These are phyloP conservation scores for Logfia minima DNA, from an alignment of 129 eudicot species.

Conservation along the genomic window DNA sequence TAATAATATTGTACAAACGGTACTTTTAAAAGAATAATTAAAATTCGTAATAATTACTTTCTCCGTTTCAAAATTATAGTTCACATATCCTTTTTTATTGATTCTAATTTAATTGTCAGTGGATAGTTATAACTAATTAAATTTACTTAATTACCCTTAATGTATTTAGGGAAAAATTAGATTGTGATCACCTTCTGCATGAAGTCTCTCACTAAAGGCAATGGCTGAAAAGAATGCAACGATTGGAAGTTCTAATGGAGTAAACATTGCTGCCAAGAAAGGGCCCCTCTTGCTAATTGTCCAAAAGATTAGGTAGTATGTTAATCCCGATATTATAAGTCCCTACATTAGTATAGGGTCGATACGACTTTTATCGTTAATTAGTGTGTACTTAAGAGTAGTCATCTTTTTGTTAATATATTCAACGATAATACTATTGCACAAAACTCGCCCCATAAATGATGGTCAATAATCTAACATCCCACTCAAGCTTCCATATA, in stretches of 20 bases:
- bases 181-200: constrained; percentile 24
- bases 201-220: constrained; percentile 29
- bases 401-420: too few species aligned
- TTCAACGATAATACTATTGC: too few species aligned
- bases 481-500: constrained; percentile 37
- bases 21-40: too few species aligned
- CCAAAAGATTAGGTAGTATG: constrained; percentile 27
- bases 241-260: constrained; percentile 28
- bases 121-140: too few species aligned
- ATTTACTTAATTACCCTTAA: too few species aligned
- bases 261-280: constrained; percentile 32
- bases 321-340: constrained; percentile 25
- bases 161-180: neutral
- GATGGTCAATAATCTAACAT: constrained; percentile 30
- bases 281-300: constrained; percentile 33
- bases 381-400: too few species aligned
- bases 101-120: too few species aligned
- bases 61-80: too few species aligned
- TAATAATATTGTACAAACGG: too few species aligned
- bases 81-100: too few species aligned
- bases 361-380: neutral
- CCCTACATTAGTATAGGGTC: constrained; percentile 3
- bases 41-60: too few species aligned
- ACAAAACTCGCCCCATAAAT: constrained; percentile 25
- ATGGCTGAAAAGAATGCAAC: constrained; percentile 32